Base-by-base conservation (phyloP, 2,329 filamentous ascomycete species). In the Arthrobotrys musiformis region DNA sequence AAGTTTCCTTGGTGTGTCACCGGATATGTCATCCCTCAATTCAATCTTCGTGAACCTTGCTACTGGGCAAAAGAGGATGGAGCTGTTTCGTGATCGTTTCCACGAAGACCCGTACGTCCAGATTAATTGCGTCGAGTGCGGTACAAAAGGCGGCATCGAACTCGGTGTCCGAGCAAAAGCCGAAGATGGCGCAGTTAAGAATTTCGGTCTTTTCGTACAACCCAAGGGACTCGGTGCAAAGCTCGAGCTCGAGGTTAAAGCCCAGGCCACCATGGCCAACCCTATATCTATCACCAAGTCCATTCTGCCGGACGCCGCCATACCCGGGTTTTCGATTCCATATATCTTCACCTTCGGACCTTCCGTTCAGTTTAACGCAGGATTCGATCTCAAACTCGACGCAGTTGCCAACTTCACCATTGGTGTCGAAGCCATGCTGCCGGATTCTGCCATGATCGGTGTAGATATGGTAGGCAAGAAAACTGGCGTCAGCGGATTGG, bases 401-500 rank as follows among this genome's bases (percentile, higher is more conserved):
- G 72, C 62, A 0, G 40, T 76, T 26, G 64, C 44, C 9, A 76
- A 66, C 17, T 69, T 69, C 37, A 66, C 33, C 6, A 60, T 37
- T 8, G 72, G 72, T 24, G 64, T 76, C 17, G 72, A 76, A 33
- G 64, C 68, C 24, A 60, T 52, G 9, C n/a, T 76, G 4, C 72
- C 72, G 6, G 50, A 70, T 35, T 64, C 58, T 22, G 72, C 64
- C n/a, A 50, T 70, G 24, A 66, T 76, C 4, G 46, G 61, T 17
- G 28, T 50, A 5, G 73, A 82, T 26, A 28, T 83, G n/a, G 58
- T 80, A 1, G 69, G 66, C 13, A 76, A 62, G 7, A 74, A 80
- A 5, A 82, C 78, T 62, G 74, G 70, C 9, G 79, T 79, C 4
- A 79, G 64, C 4, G 82, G 82, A 1, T 81, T 82, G 35, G 77